phyloP scores from a whole-genome alignment of 1,284 basidiomycete species.

The Acaromyces ingoldii region DNA sequence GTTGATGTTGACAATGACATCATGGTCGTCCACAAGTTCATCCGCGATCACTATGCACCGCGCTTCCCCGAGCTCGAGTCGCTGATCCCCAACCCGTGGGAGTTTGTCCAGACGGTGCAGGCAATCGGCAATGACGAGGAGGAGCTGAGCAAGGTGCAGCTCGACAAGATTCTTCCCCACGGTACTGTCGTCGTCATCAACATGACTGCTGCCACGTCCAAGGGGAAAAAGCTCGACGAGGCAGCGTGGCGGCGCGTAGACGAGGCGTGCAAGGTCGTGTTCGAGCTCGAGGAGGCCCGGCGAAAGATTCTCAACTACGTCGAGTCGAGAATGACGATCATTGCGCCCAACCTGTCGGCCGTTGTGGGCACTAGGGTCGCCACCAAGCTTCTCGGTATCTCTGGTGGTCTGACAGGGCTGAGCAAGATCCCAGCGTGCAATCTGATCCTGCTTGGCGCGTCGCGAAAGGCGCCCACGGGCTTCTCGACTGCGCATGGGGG shows the following conservation, averaged over 20 bases:
- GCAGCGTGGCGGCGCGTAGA: conserved; percentile 74
- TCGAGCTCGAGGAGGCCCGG: conserved; percentile 77
- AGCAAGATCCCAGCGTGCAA: conserved; percentile 95
- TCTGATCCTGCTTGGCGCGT: conserved; percentile 86
- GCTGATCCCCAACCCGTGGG: conserved; percentile 81
- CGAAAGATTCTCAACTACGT: conserved; percentile 97
- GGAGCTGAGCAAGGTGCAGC: conserved; percentile 76
- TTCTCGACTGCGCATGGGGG: conserved; percentile 69
- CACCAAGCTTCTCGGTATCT: conserved; percentile 93
- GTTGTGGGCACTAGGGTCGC: conserved; percentile 97
- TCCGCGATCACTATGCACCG: conserved; percentile 91
- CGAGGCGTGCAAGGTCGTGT: conserved; percentile 79
- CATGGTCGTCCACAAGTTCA: conserved; percentile 96
- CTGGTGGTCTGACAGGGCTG: conserved; percentile 83
- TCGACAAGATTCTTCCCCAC: conserved; percentile 75
- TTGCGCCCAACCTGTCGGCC: conserved; percentile 94
- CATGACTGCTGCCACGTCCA: conserved; percentile 79
- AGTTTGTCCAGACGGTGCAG: conserved; percentile 87
- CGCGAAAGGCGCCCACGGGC: conserved; percentile 81
- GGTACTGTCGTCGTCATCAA: conserved; percentile 93
- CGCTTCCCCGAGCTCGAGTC: conserved; percentile 97
- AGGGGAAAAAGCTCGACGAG: conserved; percentile 68
- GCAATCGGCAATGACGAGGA: conserved; percentile 72
- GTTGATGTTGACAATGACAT: conserved; percentile 99
- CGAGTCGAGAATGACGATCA: conserved; percentile 94